Conservation (phyloP, 345 rosid species). For the Boechera divaricarpa region DNA sequence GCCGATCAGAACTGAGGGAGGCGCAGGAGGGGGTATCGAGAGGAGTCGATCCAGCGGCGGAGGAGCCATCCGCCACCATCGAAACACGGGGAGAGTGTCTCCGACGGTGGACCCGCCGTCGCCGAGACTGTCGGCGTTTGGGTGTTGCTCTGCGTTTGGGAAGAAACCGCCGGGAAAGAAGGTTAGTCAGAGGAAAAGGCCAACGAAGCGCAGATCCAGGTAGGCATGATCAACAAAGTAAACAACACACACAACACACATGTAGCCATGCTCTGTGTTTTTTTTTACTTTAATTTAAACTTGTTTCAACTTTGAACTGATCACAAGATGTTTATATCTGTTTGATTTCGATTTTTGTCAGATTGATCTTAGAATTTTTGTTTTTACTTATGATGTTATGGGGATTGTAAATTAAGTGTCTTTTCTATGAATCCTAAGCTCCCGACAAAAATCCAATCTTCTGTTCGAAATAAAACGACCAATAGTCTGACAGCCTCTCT, state of each 20-base stretch:
- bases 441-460: not conserved
- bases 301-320: not conserved
- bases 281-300: not conserved
- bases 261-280: not conserved
- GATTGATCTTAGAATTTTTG: not conserved
- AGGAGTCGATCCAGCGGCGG: constrained; percentile 84
- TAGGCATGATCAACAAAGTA: constrained; percentile 17
- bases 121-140: constrained; percentile 85
- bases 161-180: constrained; percentile 56
- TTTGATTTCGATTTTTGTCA: constrained; percentile 15
- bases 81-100: constrained; percentile 77
- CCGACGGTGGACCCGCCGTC: constrained; percentile 93
- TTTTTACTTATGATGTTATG: too few relatives aligned
- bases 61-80: constrained; percentile 52
- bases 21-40: constrained; percentile 35
- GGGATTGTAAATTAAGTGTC: not conserved
- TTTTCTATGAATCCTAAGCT: not conserved
- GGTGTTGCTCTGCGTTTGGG: constrained; percentile 70
- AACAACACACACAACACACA: not conserved
- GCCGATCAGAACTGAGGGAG: constrained; percentile 52
- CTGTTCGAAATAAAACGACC: not conserved
- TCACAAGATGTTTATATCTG: constrained; percentile 23
- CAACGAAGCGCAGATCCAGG: constrained; percentile 64
- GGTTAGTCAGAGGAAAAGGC: constrained; percentile 46
- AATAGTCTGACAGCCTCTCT: not conserved